Evolutionary conservation across 306 rosid species (phyloP).

Genomic region (Gleditsia sinensis): DNA sequence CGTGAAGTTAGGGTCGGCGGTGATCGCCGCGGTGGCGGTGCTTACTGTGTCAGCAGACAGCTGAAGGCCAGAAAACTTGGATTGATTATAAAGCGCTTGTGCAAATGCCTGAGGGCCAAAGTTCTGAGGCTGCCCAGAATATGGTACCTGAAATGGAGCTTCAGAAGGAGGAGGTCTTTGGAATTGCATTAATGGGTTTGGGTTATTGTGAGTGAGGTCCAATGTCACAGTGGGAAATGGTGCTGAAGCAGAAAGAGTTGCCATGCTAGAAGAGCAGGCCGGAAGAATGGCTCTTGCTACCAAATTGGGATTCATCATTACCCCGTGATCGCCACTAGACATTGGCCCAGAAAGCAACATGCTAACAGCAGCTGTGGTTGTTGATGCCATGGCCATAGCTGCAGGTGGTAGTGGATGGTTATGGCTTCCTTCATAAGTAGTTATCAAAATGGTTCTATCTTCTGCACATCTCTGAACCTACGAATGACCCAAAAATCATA

Average conservation of each 20-base stretch:
- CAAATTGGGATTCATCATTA: slow-evolving; percentile 72
- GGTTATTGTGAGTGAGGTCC: slow-evolving; percentile 71
- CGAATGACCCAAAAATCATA: not conserved
- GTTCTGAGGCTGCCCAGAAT: slow-evolving; percentile 55
- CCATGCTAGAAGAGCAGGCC: slow-evolving; percentile 60
- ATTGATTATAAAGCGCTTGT: slow-evolving; percentile 73
- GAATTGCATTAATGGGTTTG: slow-evolving; percentile 50
- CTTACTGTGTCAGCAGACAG: slow-evolving; percentile 69
- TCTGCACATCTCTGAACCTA: slow-evolving; percentile 94
- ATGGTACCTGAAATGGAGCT: slow-evolving; percentile 66
- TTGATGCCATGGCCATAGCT: slow-evolving; percentile 97
- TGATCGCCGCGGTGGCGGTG: slow-evolving; percentile 81
- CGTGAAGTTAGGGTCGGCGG: slow-evolving; percentile 82
- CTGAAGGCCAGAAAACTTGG: slow-evolving; percentile 88
- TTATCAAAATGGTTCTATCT: slow-evolving; percentile 73
- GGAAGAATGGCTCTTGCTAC: slow-evolving; percentile 86
- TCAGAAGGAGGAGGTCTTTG: slow-evolving; percentile 48
- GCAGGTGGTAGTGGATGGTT: slow-evolving; percentile 97
- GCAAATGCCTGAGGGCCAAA: slow-evolving; percentile 49
- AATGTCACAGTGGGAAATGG: slow-evolving; percentile 87
- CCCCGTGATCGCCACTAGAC: slow-evolving; percentile 72
- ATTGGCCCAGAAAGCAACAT: slow-evolving; percentile 89
- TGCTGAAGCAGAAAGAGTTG: slow-evolving; percentile 89
- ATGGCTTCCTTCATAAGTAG: slow-evolving; percentile 92
- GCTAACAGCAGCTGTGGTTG: slow-evolving; percentile 85